A percentile compares a stretch with the other conserved stretches of the same genome.
Conservation (phyloP, 176 grass and related monocot genomes). For the Tillandsia fasciculata region DNA sequence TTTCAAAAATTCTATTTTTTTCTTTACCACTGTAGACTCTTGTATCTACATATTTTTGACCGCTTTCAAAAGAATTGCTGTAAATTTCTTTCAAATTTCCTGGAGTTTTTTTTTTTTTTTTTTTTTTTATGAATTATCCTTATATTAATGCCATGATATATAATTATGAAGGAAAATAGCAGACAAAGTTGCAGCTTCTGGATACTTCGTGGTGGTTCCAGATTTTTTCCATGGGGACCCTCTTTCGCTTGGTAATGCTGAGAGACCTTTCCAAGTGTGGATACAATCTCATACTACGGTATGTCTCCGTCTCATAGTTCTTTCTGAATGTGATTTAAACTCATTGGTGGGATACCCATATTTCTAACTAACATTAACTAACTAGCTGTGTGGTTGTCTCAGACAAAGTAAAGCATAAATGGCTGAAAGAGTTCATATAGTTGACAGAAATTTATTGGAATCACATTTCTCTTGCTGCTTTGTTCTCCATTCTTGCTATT, state of each 20-base stretch:
- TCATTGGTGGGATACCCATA: not conserved
- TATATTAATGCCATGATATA: not conserved
- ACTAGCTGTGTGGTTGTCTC: too few species aligned
- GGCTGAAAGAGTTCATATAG: too few species aligned
- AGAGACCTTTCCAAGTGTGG: slow-evolving; percentile 7
- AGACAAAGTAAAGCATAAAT: too few species aligned
- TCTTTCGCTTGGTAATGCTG: not conserved
- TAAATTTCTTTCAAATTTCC: not conserved
- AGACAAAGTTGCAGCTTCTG: slow-evolving; percentile 21
- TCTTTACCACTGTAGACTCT: too few species aligned
- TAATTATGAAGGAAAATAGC: slow-evolving; percentile 24
- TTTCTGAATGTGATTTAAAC: not conserved
- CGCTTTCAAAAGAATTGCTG: too few species aligned
- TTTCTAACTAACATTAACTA: not conserved
- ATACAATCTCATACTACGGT: slow-evolving; percentile 15
- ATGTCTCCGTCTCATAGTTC: not conserved
- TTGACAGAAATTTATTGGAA: too few species aligned
- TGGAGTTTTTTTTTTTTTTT: not conserved
- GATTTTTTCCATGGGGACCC: slow-evolving; percentile 34
- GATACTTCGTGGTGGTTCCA: slow-evolving; percentile 27
- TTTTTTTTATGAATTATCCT: not conserved
- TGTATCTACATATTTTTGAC: too few species aligned
- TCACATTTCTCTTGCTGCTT: too few species aligned
- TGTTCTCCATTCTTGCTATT: too few species aligned
- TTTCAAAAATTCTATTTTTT: too few species aligned